Evolutionary conservation across 768 basidiomycete genomes (phyloP).

Genomic region (Mycena belliarum): DNA sequence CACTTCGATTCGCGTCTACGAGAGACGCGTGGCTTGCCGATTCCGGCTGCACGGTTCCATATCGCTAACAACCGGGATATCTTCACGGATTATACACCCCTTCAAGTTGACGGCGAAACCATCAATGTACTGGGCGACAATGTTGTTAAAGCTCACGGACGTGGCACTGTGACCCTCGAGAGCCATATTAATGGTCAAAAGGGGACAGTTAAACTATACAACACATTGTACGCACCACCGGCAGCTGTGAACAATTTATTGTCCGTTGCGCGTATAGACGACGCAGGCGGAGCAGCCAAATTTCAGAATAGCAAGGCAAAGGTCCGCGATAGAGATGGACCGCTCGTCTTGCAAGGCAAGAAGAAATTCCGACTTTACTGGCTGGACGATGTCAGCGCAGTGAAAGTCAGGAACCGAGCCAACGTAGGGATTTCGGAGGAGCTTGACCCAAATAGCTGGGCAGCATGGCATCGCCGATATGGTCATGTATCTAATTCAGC

Average conservation of each 20-base stretch:
- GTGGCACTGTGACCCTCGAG: background rate
- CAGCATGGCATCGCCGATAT: too few relatives aligned
- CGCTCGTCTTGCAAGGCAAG: constrained; percentile 5
- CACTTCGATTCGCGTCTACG: constrained; percentile 1
- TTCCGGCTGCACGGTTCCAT: background rate
- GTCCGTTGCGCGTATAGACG: constrained; percentile 1
- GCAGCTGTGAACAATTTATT: background rate
- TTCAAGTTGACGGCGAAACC: background rate
- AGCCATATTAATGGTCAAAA: background rate
- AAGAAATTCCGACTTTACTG: constrained; percentile 11
- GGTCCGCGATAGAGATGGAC: background rate
- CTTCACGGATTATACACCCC: background rate
- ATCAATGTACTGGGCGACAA: constrained; percentile 1
- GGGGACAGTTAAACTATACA: background rate
- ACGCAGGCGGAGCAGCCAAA: background rate
- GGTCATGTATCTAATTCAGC: too few relatives aligned
- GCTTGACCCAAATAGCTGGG: too few relatives aligned
- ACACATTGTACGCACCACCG: constrained; percentile 10
- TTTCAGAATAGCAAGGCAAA: background rate
- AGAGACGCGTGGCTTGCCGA: background rate
- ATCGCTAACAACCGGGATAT: background rate
- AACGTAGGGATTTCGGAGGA: too few relatives aligned
- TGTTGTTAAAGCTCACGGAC: background rate
- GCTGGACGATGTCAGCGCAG: background rate
- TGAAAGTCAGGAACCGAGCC: too few relatives aligned